Conservation (phyloP, 139 green algal species). For the Chlorella sp. region DNA sequence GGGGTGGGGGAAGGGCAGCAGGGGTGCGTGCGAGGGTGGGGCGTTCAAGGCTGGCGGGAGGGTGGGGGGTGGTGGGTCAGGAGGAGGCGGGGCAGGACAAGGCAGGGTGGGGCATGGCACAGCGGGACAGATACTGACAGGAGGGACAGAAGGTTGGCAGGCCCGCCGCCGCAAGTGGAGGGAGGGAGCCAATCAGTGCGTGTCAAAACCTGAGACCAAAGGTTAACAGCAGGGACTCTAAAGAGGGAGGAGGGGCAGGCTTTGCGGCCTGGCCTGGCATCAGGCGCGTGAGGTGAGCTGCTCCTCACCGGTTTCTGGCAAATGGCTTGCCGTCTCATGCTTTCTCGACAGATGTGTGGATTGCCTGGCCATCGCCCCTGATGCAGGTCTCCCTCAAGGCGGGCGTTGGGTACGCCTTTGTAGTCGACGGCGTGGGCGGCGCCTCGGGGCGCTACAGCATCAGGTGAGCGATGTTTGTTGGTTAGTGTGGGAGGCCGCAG, state of each 20-base stretch:
- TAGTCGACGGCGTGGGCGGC: slow-evolving; percentile 52
- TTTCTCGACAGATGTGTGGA: background rate
- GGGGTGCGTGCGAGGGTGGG: no score
- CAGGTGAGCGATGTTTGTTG: background rate
- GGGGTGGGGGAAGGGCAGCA: background rate
- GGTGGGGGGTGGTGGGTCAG: background rate
- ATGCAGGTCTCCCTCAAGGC: slow-evolving; percentile 30
- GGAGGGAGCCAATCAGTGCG: no score
- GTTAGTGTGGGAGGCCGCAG: background rate
- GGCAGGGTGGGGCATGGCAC: background rate
- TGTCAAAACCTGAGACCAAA: no score
- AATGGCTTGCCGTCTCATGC: no score
- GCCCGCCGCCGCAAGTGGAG: no score
- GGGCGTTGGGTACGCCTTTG: slow-evolving; percentile 50
- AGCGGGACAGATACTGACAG: background rate
- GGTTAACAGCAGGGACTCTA: no score
- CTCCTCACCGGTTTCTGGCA: background rate
- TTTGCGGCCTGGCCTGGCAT: no score
- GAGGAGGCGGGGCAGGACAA: background rate
- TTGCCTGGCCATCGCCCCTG: background rate
- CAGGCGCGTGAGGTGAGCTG: no score
- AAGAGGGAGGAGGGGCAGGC: no score
- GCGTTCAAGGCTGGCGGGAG: no score
- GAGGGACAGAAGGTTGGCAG: no score
- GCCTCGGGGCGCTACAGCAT: slow-evolving; percentile 48